phyloP scores from a whole-genome alignment of 2,329 filamentous ascomycete species.

The Aureobasidium sp. region DNA sequence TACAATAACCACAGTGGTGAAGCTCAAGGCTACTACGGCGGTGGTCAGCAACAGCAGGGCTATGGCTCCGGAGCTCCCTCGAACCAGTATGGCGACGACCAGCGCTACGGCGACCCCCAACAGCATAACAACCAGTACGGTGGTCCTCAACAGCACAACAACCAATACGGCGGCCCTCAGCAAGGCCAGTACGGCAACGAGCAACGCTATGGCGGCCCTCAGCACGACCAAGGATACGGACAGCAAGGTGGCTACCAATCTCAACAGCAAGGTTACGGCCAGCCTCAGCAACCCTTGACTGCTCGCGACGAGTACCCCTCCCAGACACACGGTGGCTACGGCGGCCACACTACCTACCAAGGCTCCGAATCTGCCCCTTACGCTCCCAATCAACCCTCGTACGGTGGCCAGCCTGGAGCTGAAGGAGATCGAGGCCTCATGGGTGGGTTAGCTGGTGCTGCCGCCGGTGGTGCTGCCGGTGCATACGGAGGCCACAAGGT shows the following conservation, averaged over 20 bases:
- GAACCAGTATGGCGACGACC: neutral
- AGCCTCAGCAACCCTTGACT: slow-evolving; percentile 7
- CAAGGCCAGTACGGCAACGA: neutral
- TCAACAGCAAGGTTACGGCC: slow-evolving; percentile 12
- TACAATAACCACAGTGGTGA: neutral
- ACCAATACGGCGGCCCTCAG: slow-evolving; percentile 14
- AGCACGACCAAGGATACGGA: slow-evolving; percentile 14
- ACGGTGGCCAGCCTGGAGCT: slow-evolving; percentile 5
- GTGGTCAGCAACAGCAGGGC: slow-evolving; percentile 15
- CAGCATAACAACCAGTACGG: slow-evolving; percentile 12
- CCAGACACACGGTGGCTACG: slow-evolving; percentile 3
- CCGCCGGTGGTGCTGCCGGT: slow-evolving; percentile 49
- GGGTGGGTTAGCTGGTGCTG: slow-evolving; percentile 30
- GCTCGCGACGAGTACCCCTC: slow-evolving; percentile 5
- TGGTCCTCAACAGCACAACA: slow-evolving; percentile 14
- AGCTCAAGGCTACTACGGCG: slow-evolving; percentile 15
- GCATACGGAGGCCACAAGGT: slow-evolving; percentile 49
- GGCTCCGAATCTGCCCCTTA: slow-evolving; percentile 5
- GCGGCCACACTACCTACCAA: slow-evolving; percentile 4
- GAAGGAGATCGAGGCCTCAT: slow-evolving; percentile 49
- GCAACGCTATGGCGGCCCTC: neutral
- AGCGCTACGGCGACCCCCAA: slow-evolving; percentile 17
- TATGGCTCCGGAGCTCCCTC: slow-evolving; percentile 11
- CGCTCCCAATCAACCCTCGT: neutral
- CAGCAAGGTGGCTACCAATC: slow-evolving; percentile 6